These are phyloP conservation scores for Mycena maculata DNA, from an alignment of 768 basidiomycete genomes.

Conservation along the genomic window DNA sequence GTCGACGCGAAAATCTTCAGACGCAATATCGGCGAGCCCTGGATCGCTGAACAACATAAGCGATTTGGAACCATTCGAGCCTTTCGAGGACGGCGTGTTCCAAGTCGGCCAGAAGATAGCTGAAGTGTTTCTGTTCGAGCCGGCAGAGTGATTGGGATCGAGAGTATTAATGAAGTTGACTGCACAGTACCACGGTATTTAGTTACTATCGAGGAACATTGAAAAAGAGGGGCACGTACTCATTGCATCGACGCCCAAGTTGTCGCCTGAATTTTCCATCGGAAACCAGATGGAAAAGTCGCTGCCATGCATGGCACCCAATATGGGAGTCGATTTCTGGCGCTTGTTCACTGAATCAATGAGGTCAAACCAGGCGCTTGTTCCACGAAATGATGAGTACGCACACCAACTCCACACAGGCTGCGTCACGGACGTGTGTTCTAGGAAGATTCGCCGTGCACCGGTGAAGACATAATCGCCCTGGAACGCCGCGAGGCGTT, in stretches of 20 bases:
- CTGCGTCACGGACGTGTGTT: conserved; percentile 23
- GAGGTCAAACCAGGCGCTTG: not conserved
- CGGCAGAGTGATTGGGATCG: conserved; percentile 15
- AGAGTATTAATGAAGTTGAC: conserved; percentile 31
- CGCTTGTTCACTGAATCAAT: conserved; percentile 23
- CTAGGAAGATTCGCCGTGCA: conserved; percentile 20
- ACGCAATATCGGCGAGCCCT: not conserved
- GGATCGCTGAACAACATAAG: conserved; percentile 27
- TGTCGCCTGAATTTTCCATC: not conserved
- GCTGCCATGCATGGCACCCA: conserved; percentile 22
- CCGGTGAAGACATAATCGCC: conserved; percentile 21
- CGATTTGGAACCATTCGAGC: not conserved
- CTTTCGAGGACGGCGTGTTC: not conserved
- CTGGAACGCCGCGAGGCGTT: conserved; percentile 29
- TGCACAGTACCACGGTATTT: not conserved
- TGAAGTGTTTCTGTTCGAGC: not conserved
- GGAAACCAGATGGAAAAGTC: conserved; percentile 25
- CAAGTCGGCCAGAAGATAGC: conserved; percentile 21
- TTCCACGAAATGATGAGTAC: not conserved
- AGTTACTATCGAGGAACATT: too few species aligned
- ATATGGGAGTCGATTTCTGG: conserved; percentile 11
- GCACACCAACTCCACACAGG: conserved; percentile 27
- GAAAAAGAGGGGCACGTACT: not conserved
- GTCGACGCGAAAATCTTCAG: conserved; percentile 24
- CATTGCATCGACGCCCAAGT: conserved; percentile 8